Percentiles rank a stretch among this genome's conserved stretches.
Evolutionary conservation across 2,329 filamentous ascomycete genomes (phyloP).

Genomic region (Cladosporium sp.): DNA sequence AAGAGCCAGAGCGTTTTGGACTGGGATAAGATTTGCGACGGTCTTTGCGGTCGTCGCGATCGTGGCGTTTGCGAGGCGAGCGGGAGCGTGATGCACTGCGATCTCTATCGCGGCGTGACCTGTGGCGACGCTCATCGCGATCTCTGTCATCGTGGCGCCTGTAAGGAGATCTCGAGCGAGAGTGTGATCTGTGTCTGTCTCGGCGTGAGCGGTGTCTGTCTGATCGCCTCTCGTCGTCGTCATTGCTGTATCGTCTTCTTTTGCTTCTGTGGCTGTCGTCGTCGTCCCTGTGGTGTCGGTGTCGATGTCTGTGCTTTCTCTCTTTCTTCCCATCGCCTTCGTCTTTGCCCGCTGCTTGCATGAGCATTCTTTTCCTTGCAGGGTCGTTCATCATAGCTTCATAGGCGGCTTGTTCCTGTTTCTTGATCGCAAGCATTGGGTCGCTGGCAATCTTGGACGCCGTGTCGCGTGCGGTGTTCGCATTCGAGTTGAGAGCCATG

Average conservation of each 20-base stretch:
- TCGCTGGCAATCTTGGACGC: constrained; percentile 85
- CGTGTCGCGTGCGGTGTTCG: constrained; percentile 72
- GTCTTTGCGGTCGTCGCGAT: constrained; percentile 28
- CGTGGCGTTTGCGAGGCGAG: constrained; percentile 35
- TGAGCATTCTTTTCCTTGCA: constrained; percentile 60
- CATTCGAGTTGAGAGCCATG: constrained; percentile 54
- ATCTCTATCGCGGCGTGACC: constrained; percentile 24
- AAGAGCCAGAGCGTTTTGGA: constrained; percentile 31
- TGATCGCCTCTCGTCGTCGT: constrained; percentile 30
- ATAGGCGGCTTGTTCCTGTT: constrained; percentile 59
- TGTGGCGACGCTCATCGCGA: constrained; percentile 19
- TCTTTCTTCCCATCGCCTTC: constrained; percentile 24
- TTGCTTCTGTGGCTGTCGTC: constrained; percentile 30
- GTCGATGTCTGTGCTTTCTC: constrained; percentile 27
- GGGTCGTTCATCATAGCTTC: constrained; percentile 72
- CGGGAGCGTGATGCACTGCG: constrained; percentile 31
- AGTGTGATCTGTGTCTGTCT: constrained; percentile 22
- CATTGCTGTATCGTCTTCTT: constrained; percentile 30
- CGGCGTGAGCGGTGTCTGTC: constrained; percentile 27
- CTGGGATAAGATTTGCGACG: constrained; percentile 31
- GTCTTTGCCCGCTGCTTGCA: constrained; percentile 44
- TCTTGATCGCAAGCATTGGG: constrained; percentile 87
- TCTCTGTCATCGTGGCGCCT: constrained; percentile 17
- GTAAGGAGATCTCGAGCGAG: constrained; percentile 22
- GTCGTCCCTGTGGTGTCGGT: constrained; percentile 22